These are phyloP conservation scores for Cylindricascospora bacillispora DNA, from an alignment of 1,139 yeast genomes.

Conservation along the genomic window DNA sequence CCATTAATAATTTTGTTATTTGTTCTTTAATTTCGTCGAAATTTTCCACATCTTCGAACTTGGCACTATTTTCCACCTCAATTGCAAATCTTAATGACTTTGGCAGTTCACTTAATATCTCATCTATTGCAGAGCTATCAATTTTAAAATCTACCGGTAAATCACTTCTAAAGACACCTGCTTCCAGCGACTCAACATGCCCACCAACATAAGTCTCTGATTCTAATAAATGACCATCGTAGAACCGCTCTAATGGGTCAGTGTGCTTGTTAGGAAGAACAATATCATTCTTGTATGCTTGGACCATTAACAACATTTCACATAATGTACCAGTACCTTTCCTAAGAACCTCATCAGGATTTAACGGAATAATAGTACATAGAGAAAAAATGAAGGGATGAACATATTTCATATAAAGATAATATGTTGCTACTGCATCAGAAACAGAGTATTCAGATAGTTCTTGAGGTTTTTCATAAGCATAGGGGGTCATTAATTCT, in stretches of 20 bases:
- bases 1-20: constrained; percentile 43
- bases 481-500: constrained; percentile 95
- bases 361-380: constrained; percentile 88
- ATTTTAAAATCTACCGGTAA: constrained; percentile 61
- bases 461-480: constrained; percentile 83
- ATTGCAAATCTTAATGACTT: constrained; percentile 72
- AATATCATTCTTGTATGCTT: constrained; percentile 71
- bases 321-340: constrained; percentile 98
- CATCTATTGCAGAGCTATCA: constrained; percentile 76
- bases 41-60: constrained; percentile 63
- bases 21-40: constrained; percentile 58
- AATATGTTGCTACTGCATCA: constrained; percentile 98
- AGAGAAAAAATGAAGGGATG: constrained; percentile 95
- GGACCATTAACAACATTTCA: constrained; percentile 96
- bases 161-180: constrained; percentile 94
- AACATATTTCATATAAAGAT: constrained; percentile 88
- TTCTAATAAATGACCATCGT: constrained; percentile 85
- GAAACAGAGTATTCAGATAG: constrained; percentile 96
- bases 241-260: constrained; percentile 86
- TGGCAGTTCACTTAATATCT: constrained; percentile 58
- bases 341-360: constrained; percentile 90
- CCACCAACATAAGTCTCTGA: constrained; percentile 99
- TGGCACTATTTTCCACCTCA: constrained; percentile 66
- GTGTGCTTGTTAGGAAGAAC: constrained; percentile 84
- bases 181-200: constrained; percentile 93